A percentile compares a stretch with the other conserved stretches of the same genome.
Conservation (phyloP, 2,329 filamentous ascomycete species). For the Colletotrichum filicis region DNA sequence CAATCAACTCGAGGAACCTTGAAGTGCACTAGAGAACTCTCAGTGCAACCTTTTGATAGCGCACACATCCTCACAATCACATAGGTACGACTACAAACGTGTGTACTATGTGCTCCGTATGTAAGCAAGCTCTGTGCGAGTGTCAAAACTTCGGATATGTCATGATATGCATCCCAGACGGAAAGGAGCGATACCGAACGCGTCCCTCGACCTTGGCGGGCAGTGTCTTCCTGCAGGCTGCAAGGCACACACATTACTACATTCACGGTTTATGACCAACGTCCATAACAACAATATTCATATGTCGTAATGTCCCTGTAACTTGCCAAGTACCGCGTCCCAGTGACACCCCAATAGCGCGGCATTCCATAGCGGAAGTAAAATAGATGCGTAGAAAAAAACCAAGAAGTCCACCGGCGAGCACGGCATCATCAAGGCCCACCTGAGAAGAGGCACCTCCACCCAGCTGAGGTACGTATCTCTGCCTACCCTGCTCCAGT, state of each 20-base stretch:
- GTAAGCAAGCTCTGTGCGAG: not conserved
- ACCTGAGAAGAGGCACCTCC: constrained; percentile 17
- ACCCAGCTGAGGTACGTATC: constrained; percentile 25
- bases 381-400: not conserved
- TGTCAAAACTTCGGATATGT: not conserved
- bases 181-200: constrained; percentile 24
- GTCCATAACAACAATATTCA: not conserved
- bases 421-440: constrained; percentile 25
- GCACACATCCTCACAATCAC: no score
- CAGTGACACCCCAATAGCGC: constrained; percentile 1
- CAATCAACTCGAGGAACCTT: not conserved
- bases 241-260: constrained; percentile 3
- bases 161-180: not conserved
- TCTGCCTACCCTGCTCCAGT: not conserved
- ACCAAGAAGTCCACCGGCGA: constrained; percentile 23
- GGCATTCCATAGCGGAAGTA: not conserved
- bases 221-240: constrained; percentile 18
- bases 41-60: not conserved
- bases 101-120: not conserved
- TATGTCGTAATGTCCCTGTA: not conserved
- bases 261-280: not conserved
- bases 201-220: constrained; percentile 24
- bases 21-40: not conserved
- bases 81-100: no score
- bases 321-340: not conserved